Conservation (phyloP, 163 green algal species). For the Scenedesmus sp. region DNA sequence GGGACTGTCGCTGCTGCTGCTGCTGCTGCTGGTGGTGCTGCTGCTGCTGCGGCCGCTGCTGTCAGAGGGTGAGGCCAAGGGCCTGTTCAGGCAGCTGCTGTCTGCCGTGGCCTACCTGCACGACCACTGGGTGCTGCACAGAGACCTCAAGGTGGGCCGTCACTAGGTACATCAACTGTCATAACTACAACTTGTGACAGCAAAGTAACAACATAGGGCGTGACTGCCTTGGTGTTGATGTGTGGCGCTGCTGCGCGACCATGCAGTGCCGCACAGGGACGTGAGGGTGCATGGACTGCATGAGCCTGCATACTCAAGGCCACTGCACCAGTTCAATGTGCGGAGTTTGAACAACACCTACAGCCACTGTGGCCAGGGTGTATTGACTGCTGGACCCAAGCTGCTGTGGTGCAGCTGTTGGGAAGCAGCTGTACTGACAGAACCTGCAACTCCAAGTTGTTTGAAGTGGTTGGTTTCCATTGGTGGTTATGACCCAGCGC, state of each 20-base stretch:
- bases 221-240: neutral
- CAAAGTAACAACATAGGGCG: neutral
- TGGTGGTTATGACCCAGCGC: too few species aligned
- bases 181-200: neutral
- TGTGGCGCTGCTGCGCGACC: neutral
- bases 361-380: too few species aligned
- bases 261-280: constrained; percentile 66
- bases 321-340: too few species aligned
- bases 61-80: constrained; percentile 74
- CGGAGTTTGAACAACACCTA: too few species aligned
- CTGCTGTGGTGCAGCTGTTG: too few species aligned
- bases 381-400: too few species aligned
- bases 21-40: neutral
- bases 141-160: constrained; percentile 75
- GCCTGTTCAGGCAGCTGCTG: constrained; percentile 84
- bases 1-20: too few species aligned
- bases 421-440: too few species aligned
- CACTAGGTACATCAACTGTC: neutral
- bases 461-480: too few species aligned
- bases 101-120: constrained; percentile 79
- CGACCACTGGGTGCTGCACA: constrained; percentile 79
- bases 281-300: too few species aligned
- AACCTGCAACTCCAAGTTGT: too few species aligned
- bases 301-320: too few species aligned
- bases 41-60: neutral